phyloP scores from a whole-genome alignment of 768 basidiomycete species.

The Russula abietina region DNA sequence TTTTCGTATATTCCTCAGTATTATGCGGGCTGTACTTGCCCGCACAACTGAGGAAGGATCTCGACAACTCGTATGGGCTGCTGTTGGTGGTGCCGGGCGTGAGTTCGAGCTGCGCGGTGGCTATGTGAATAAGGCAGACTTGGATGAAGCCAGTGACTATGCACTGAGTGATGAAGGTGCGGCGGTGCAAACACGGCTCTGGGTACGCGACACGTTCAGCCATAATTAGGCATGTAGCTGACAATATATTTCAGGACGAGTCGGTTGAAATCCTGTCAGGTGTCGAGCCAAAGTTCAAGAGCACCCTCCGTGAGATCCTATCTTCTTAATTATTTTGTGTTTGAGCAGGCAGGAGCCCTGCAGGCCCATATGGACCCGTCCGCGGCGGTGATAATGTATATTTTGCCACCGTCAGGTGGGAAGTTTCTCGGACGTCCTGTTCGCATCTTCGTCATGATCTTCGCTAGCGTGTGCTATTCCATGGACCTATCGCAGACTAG shows the following conservation, averaged over 20 bases:
- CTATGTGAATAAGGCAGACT: slow-evolving; percentile 6
- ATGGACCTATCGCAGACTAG: too few relatives aligned
- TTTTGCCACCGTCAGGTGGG: too few relatives aligned
- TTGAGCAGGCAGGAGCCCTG: too few relatives aligned
- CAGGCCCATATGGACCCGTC: not conserved
- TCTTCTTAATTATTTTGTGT: not conserved
- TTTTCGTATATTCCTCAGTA: accelerated
- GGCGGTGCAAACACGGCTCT: slow-evolving; percentile 7
- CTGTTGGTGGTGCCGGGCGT: slow-evolving; percentile 13
- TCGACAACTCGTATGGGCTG: slow-evolving; percentile 19
- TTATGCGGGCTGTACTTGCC: not conserved
- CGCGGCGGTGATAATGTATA: not conserved
- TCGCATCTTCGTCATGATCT: too few relatives aligned
- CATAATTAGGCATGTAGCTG: not conserved
- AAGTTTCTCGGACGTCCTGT: too few relatives aligned
- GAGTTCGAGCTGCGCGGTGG: slow-evolving; percentile 12
- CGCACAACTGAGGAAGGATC: slow-evolving; percentile 18
- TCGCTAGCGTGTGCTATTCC: too few relatives aligned
- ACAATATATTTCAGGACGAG: slow-evolving; percentile 12
- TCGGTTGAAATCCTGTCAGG: slow-evolving; percentile 14
- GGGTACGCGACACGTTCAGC: slow-evolving; percentile 4
- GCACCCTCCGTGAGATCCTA: slow-evolving; percentile 5
- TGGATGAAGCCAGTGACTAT: slow-evolving; percentile 19
- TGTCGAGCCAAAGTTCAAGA: slow-evolving; percentile 13
- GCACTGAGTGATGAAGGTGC: slow-evolving; percentile 21